A percentile compares a stretch with the other conserved stretches of the same genome.
These are phyloP conservation scores for Cunninghamia lanceolata DNA, from an alignment of 75 land plant species.

Conservation along the genomic window DNA sequence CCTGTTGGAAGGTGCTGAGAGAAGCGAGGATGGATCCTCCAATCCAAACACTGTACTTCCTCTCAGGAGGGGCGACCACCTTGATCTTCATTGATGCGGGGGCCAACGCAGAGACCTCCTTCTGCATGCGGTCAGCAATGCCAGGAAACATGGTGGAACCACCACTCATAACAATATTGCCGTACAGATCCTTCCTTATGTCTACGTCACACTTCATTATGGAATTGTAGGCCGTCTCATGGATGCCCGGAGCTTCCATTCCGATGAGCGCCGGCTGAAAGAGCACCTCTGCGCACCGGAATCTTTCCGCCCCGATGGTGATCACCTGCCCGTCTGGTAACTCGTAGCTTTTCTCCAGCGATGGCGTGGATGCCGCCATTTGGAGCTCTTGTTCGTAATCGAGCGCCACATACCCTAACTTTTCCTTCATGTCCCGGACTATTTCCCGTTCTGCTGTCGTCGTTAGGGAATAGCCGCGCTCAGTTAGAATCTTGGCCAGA, in stretches of 20 bases:
- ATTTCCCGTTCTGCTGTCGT: slow-evolving; percentile 39
- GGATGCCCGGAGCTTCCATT: slow-evolving; percentile 54
- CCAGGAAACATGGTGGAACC: slow-evolving; percentile 60
- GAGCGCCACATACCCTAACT: slow-evolving; percentile 19
- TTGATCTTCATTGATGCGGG: slow-evolving; percentile 52
- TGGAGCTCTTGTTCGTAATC: slow-evolving; percentile 25
- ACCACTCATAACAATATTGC: slow-evolving; percentile 55
- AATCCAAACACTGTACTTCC: slow-evolving; percentile 53
- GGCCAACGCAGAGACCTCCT: slow-evolving; percentile 56
- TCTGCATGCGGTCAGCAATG: slow-evolving; percentile 43
- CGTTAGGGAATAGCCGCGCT: slow-evolving; percentile 33
- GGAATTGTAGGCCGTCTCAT: slow-evolving; percentile 52
- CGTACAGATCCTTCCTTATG: slow-evolving; percentile 50
- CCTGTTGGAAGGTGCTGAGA: slow-evolving; percentile 53
- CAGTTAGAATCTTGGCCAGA: slow-evolving; percentile 16
- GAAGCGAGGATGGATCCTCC: slow-evolving; percentile 46
- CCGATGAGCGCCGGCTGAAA: slow-evolving; percentile 55
- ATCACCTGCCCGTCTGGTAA: slow-evolving; percentile 43
- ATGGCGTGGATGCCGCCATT: slow-evolving; percentile 19
- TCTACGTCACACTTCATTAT: slow-evolving; percentile 63
- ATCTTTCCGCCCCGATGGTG: slow-evolving; percentile 46
- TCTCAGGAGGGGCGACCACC: slow-evolving; percentile 57
- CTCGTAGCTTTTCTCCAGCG: slow-evolving; percentile 49
- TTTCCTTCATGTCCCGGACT: slow-evolving; percentile 49
- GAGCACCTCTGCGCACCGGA: slow-evolving; percentile 53